Base-by-base conservation (phyloP, 169 alveolate genomes). In the Plasmodium sp. region DNA sequence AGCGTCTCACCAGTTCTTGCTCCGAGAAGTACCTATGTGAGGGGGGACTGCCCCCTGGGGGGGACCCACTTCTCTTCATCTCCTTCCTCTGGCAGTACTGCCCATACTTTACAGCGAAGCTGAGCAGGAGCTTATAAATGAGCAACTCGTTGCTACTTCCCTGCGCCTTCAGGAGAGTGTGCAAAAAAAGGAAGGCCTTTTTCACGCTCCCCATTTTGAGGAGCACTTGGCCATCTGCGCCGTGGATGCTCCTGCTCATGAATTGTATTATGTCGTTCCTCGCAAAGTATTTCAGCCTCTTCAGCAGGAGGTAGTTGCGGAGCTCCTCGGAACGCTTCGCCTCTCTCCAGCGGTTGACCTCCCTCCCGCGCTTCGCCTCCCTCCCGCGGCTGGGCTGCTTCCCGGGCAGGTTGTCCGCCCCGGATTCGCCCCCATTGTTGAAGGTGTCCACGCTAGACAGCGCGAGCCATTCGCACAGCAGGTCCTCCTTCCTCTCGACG, bases 241-340 rank as follows among this genome's bases (percentile, higher is more conserved):
- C 62, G 56, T 80, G 62, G 12, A 90, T 80, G 45, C 48, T 81
- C 80, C 41, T 90, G 73, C 48, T 90, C 81, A 90, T 58, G 45
- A 90, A 90, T 27, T 90, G 94, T 80, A 90, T 80, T 41, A 90
- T 43, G 36, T 90, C 94, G 80, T 90, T 90, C n/a, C 80, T 90
- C 12, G 82, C 56, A 90, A 90, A 90, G n/a, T 7, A 80, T 27
- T 33, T 79, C n/a, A 90, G 36, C 1, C 31, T 80, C n/a, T 41
- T 90, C 22, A 81, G 27, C 0, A 62, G 54, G 14, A 79, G 36
- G 31, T 90, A 79, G 62, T 90, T 80, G 36, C 39, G 41, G 54
- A 77, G 36, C 56, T 77, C 6, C 41, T 77, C 62, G 77, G n/a
- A 12, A 39, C 14, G 36, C 5, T n/a, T 27, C n/a, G 4, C 31